Evolutionary conservation across 2,329 filamentous ascomycete genomes (phyloP), one percentile per base, ranked within the genome.

Genomic region (Calonectria naviculata): DNA sequence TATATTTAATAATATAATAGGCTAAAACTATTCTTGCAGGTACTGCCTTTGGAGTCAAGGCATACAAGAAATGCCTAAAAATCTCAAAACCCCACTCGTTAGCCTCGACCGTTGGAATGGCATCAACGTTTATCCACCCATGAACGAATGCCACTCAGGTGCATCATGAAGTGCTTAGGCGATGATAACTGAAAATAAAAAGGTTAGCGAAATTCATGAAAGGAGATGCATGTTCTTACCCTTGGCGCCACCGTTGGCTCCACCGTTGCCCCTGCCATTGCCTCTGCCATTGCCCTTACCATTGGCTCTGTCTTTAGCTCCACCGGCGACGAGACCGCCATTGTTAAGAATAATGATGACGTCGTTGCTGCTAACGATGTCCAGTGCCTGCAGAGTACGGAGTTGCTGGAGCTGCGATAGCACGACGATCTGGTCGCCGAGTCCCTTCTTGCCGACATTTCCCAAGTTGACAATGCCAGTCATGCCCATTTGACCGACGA

Each of bases 301-400:
- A 4, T 56, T 56, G 31, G 19, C 52, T 7, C 15, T 5, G 7
- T 21, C 31, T 2, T 56, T 56, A 5, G n/a, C 49, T 26, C 52
- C 52, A 17, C n/a, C 42, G 13, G n/a, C 42, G 12, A 8, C 17
- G 13, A 58, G 52, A 34, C 15, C 21, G 13, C 52, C 29, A 17
- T 58, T 38, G n/a, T 58, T 26, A 5, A 58, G 24, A 24, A 58
- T 8, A 12, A 58, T 38, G 34, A 58, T 58, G 13, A 58, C 31
- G n/a, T 58, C 52, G 24, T 58, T 58, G 21, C n/a, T 19, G 21
- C 21, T 24, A 26, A 58, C 52, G 24, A 58, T 58, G 52, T 58
- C 38, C 52, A 58, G 19, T 1, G 31, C 15, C 9, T 58, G 52
- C 31, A 58, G 52, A 4, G 52, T 58, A 9, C 34, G 52, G 13